Base-by-base conservation (phyloP, 768 basidiomycete species). In the Porpolomopsis calyptriformis region DNA sequence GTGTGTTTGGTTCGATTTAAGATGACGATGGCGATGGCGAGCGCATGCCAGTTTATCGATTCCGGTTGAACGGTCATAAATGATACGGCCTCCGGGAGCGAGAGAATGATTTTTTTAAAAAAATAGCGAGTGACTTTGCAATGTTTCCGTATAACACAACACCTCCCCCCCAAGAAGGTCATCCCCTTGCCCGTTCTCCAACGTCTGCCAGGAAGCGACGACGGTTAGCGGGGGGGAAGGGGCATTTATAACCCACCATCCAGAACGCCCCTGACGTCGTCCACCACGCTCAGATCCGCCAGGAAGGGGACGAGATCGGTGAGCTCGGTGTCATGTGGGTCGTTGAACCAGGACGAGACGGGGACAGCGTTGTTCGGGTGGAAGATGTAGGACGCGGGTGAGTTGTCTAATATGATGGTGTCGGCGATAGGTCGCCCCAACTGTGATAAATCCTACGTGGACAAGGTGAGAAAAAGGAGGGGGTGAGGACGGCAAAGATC, bases 281-380 rank as follows among this genome's bases (percentile, higher is more conserved):
- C 82, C 26, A 92, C 90, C 20, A 73, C 70, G 26, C 69, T 76
- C 27, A 99, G 73, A 64, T 99, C 96, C 27, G 86, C 69, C 51
- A 99, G 74, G 76, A 99, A 98, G 23, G 92, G 90, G 46, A 92
- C 82, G 43, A 98, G 70, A 64, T 98, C 94, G 33, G 89, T 96
- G 52, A 99, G 74, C 62, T 98, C 94, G 39, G 93, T 94, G 60
- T 98, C 94, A 57, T 97, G 94, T 8, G 93, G 93, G 65, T 92
- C 92, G 63, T 97, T 98, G 71, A 99, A 99, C 96, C 96, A 99
- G 47, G 89, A 92, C 35, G 94, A 97, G 50, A 99, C 93, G 10
- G 96, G 96, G 4, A 98, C 94, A 31, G 96, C 96, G 61, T 98
- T 98, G 69, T 96, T 93, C 12, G 92, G 92, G 60, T 99, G 94